Conservation (phyloP, 306 rosid species). For the Oxytropis ochrocephala region DNA sequence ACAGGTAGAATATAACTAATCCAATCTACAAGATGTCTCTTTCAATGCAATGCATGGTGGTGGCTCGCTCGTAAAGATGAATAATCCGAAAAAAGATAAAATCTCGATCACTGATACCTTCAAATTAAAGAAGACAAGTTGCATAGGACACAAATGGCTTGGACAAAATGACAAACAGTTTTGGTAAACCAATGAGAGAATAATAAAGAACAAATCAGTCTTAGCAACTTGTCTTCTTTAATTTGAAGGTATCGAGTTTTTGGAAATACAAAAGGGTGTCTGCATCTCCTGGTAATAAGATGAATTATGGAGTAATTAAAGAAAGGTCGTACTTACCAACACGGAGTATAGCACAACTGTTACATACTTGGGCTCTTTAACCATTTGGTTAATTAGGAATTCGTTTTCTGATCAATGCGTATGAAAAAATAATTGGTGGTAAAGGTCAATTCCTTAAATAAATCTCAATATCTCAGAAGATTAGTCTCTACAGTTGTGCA, state of each 20-base stretch:
- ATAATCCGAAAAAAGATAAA: not conserved
- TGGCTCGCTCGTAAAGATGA: not conserved
- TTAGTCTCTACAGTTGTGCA: no score
- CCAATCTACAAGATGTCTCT: not conserved
- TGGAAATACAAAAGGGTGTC: conserved; percentile 43
- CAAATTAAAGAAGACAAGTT: not conserved
- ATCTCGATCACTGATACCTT: not conserved
- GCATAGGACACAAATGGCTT: conserved; percentile 23
- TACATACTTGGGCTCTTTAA: no score
- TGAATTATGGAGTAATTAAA: not conserved
- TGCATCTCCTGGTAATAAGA: not conserved
- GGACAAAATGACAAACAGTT: conserved; percentile 23
- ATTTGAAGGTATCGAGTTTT: no score
- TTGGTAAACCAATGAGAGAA: not conserved
- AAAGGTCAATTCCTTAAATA: no score
- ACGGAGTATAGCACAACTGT: no score
- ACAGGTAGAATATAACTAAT: not conserved
- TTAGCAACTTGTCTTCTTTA: conserved; percentile 21
- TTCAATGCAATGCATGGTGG: not conserved
- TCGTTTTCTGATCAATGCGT: no score
- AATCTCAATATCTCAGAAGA: no score
- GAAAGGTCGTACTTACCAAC: no score
- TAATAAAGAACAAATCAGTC: not conserved
- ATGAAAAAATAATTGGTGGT: no score
- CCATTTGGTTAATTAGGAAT: no score